phyloP scores from a whole-genome alignment of 2,329 filamentous ascomycete species.

The Colletotrichum navitas region DNA sequence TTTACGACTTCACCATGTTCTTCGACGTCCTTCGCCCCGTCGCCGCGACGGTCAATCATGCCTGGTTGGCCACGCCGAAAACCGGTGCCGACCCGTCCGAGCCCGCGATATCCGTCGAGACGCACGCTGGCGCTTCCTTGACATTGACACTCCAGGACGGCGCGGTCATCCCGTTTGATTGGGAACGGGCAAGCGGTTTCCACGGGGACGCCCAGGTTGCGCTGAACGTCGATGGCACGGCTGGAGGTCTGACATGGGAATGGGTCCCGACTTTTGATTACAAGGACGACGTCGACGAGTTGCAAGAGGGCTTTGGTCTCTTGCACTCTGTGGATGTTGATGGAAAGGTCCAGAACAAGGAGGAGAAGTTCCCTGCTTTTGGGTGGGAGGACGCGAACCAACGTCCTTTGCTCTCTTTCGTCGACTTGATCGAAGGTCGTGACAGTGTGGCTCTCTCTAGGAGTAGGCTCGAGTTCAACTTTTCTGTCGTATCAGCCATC shows the following conservation, averaged over 20 bases:
- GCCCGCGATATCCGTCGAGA: not conserved
- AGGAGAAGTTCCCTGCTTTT: conserved; percentile 22
- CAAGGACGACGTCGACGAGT: conserved; percentile 8
- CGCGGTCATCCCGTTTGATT: not conserved
- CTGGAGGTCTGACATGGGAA: conserved; percentile 24
- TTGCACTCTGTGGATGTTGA: not conserved
- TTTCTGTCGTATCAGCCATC: conserved; percentile 17
- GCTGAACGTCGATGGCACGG: conserved; percentile 17
- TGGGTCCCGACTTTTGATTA: conserved; percentile 29
- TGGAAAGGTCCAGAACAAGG: conserved; percentile 7
- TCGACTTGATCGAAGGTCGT: conserved; percentile 16
- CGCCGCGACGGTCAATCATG: conserved; percentile 2
- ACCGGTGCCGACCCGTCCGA: conserved; percentile 18
- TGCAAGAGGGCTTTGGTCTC: conserved; percentile 2
- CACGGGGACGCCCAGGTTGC: conserved; percentile 15
- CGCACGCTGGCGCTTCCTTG: conserved; percentile 8
- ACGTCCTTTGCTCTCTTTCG: conserved; percentile 22
- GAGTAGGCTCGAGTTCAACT: conserved; percentile 26
- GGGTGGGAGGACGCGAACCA: conserved; percentile 26
- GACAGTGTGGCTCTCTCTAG: conserved; percentile 4
- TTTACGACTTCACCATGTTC: conserved; percentile 33
- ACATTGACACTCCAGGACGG: not conserved
- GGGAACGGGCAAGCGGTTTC: conserved; percentile 24
- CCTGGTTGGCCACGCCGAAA: conserved; percentile 20
- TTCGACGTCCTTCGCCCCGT: conserved; percentile 31